Evolutionary conservation across 2,329 filamentous ascomycete species (phyloP), one percentile per base, ranked within the genome.

Genomic region (Colletotrichum melonis): DNA sequence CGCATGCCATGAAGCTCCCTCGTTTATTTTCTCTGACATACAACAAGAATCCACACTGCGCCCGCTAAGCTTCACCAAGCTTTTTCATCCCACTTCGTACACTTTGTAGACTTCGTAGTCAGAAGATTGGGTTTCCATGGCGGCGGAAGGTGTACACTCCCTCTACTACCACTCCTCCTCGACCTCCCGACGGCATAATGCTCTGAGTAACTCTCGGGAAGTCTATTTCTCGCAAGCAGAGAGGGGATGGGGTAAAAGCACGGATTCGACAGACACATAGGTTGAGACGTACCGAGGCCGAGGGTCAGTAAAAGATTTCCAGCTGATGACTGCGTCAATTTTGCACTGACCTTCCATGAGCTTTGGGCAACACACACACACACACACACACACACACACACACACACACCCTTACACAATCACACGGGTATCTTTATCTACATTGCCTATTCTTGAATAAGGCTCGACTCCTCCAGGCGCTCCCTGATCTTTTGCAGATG

Each of bases 181-280:
- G 7, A 12, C 19, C 22, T n/a, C 7, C 46, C 60, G 12, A 24
- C 30, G 49, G 49, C 46, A 26, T 54, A 26, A 55, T 28, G 22
- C n/a, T 35, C 62, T 64, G 30, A 55, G 14, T 55, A 55, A 64
- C 28, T 52, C 8, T 64, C 62, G 46, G 62, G 62, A 64, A 64
- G 46, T 64, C 46, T 64, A 64, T 22, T 49, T 11, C 42, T 49
- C 42, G 42, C 42, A 49, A 49, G 42, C 7, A 49, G 42, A 49
- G 42, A 8, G 42, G 42, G 42, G 3, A 49, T 7, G 19, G 19
- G 42, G 3, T 8, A 8, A n/a, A 49, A 49, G 42, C 42, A 49
- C 42, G 42, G 8, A 22, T 49, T 49, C 42, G 7, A 11, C 5
- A 2, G 19, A 22, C 42, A 49, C 19, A 49, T 49, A 8, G 42